These are phyloP conservation scores for Cucurbita argyrosperma DNA, from an alignment of 306 rosid species.

Conservation along the genomic window DNA sequence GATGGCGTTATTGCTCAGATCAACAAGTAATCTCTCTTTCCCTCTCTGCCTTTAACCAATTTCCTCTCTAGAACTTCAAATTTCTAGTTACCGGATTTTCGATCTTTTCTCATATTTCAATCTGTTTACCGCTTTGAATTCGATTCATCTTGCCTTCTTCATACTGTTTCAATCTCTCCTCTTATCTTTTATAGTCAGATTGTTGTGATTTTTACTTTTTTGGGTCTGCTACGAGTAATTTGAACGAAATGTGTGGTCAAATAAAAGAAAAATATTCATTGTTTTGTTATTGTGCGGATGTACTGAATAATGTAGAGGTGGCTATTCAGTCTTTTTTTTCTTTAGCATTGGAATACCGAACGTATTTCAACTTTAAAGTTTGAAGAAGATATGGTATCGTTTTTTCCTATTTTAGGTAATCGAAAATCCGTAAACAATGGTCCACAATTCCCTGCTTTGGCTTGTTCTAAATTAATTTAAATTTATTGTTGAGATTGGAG, in stretches of 20 bases:
- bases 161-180: background rate
- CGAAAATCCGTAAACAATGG: background rate
- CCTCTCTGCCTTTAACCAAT: background rate
- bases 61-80: background rate
- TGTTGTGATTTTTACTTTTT: background rate
- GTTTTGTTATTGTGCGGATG: background rate
- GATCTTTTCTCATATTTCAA: background rate
- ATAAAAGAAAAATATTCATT: background rate
- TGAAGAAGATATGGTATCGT: background rate
- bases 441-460: background rate
- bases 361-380: too few species aligned
- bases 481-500: background rate
- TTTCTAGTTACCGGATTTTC: background rate
- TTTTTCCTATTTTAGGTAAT: background rate
- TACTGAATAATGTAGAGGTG: background rate
- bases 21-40: constrained; percentile 50
- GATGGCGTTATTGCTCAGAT: constrained; percentile 97
- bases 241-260: background rate
- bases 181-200: background rate
- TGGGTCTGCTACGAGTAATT: background rate
- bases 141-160: background rate
- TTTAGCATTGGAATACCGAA: background rate
- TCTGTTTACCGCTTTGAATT: background rate
- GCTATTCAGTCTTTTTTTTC: background rate
- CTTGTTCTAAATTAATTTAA: background rate